Conservation (phyloP, 2,329 filamentous ascomycete genomes). For the Dactylellina leptospora region DNA sequence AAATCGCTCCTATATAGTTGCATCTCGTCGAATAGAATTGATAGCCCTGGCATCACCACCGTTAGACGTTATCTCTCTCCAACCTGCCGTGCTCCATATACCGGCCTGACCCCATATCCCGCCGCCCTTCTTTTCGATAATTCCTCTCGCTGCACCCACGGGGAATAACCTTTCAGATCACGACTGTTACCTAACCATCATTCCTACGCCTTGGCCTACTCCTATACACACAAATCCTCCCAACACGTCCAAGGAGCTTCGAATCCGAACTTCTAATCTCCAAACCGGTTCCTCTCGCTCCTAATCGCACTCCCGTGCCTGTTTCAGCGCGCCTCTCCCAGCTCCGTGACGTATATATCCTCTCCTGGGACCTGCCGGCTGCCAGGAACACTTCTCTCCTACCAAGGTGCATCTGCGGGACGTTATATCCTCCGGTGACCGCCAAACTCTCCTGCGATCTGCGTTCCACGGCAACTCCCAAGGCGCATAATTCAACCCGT, state of each 20-base stretch:
- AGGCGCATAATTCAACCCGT: slow-evolving; percentile 30
- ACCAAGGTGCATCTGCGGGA: slow-evolving; percentile 46
- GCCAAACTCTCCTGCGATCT: slow-evolving; percentile 43
- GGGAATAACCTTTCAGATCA: slow-evolving; percentile 24
- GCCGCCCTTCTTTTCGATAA: neutral
- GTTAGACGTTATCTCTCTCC: slow-evolving; percentile 14
- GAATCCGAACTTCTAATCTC: slow-evolving; percentile 33
- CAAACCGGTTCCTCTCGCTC: slow-evolving; percentile 20
- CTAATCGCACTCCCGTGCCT: slow-evolving; percentile 13
- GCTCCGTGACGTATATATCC: slow-evolving; percentile 44
- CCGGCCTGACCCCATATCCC: slow-evolving; percentile 22
- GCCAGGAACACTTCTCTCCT: slow-evolving; percentile 23
- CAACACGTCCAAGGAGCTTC: slow-evolving; percentile 50
- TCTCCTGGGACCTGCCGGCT: slow-evolving; percentile 23
- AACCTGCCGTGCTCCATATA: slow-evolving; percentile 49
- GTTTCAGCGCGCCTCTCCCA: slow-evolving; percentile 23
- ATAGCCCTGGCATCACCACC: slow-evolving; percentile 38
- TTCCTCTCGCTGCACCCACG: neutral
- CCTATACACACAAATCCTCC: slow-evolving; percentile 10
- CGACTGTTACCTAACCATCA: slow-evolving; percentile 24
- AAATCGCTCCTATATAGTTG: slow-evolving; percentile 37
- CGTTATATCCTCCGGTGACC: slow-evolving; percentile 53
- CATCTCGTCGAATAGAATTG: slow-evolving; percentile 53
- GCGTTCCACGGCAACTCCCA: slow-evolving; percentile 47
- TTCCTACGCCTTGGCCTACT: slow-evolving; percentile 7